A percentile compares a stretch with the other conserved stretches of the same genome.
Conservation (phyloP, 768 basidiomycete genomes). For the Pleurotus cornucopiae region DNA sequence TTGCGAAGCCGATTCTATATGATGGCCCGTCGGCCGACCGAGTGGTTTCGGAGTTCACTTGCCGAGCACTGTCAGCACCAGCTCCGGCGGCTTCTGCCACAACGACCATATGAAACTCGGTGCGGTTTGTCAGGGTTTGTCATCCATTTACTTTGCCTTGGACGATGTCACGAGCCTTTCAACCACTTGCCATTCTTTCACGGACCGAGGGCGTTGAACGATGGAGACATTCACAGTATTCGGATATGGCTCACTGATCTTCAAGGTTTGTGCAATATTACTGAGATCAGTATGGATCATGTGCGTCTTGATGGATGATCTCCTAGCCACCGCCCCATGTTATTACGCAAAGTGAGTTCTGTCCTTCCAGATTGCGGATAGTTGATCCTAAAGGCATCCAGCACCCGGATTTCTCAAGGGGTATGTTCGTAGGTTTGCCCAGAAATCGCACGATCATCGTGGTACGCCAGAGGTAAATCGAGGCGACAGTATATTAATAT, state of each 20-base stretch:
- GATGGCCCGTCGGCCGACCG: too few relatives aligned
- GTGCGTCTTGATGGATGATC: background rate
- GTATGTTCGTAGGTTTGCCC: constrained; percentile 86
- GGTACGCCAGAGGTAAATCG: constrained; percentile 74
- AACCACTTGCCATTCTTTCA: too few relatives aligned
- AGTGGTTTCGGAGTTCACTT: too few relatives aligned
- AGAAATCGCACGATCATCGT: constrained; percentile 89
- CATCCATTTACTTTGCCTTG: too few relatives aligned
- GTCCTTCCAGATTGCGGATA: too few relatives aligned
- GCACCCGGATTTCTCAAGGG: constrained; percentile 86
- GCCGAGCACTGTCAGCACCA: too few relatives aligned
- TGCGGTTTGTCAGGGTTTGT: too few relatives aligned
- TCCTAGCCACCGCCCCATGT: constrained; percentile 80
- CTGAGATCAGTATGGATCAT: background rate
- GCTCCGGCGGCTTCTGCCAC: too few relatives aligned
- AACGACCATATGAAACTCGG: too few relatives aligned
- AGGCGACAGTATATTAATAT: background rate
- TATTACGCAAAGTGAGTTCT: constrained; percentile 51
- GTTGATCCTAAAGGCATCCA: constrained; percentile 17
- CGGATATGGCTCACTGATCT: constrained; percentile 91
- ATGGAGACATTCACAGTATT: constrained; percentile 65
- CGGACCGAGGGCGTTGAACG: too few relatives aligned
- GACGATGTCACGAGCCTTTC: too few relatives aligned
- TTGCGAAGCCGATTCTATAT: too few relatives aligned
- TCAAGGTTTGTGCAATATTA: constrained; percentile 53